Evolutionary conservation across 352 stramenopile species (phyloP), one percentile per base, ranked within the genome.

Genomic region (Pythium grandisporangium): DNA sequence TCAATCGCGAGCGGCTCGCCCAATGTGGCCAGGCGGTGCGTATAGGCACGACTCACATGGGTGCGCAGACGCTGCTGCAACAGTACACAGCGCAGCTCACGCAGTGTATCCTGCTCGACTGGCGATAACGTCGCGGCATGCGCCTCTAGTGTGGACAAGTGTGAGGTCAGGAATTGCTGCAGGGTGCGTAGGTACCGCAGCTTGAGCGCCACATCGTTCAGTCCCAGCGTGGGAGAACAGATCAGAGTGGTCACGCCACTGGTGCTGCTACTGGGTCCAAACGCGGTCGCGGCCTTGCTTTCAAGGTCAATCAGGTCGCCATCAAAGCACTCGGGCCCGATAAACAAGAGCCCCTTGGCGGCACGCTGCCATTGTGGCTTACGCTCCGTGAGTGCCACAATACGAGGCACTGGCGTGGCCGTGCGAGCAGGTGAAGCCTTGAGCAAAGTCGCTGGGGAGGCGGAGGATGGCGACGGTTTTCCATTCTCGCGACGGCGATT

Each of bases 181-280:
- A 90, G 57, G 7, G 77, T 73, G 8, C 76, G 67, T 59, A 86
- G 55, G 55, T 85, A 86, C 17, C 70, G 57, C 51, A 78, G 65
- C 51, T 86, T 87, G 22, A 90, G 52, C 11, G 71, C 62, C 43
- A 84, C 71, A 43, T 86, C 74, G 37, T 86, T 90, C 21, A 71
- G 44, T 1, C 73, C 77, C 14, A 90, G 53, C 57, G 56, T 82
- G 16, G 73, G 68, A n/a, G n/a, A n/a, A n/a, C n/a, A n/a, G n/a
- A n/a, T n/a, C n/a, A n/a, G n/a, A n/a, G n/a, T n/a, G n/a, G n/a
- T n/a, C n/a, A n/a, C n/a, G n/a, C n/a, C n/a, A 0, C 63, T 71
- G 46, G 60, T 77, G 13, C 80, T 24, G 52, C 78, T 80, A 45
- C 58, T 77, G 1, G 60, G 70, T 19, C 76, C 76, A 45, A 90